A percentile compares a stretch with the other conserved stretches of the same genome.
These are phyloP conservation scores for Geoglossum glabrum DNA, from an alignment of 495 filamentous ascomycete genomes.

Conservation along the genomic window DNA sequence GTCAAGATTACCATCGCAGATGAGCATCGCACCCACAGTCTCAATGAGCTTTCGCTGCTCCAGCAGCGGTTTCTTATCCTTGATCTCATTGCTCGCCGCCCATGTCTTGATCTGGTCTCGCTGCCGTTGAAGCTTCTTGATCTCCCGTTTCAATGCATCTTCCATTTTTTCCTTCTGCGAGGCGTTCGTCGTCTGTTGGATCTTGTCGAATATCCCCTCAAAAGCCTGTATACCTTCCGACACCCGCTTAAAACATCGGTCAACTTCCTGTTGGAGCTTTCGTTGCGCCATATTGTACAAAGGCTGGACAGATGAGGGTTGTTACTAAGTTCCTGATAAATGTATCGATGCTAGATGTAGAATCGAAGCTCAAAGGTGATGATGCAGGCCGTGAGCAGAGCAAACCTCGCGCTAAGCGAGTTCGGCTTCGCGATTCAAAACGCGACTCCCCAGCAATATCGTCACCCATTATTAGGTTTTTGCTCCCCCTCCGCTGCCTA, in stretches of 20 bases:
- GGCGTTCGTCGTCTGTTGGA: conserved; percentile 68
- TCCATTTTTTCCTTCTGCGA: conserved; percentile 97
- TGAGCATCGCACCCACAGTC: conserved; percentile 37
- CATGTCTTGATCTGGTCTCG: conserved; percentile 98
- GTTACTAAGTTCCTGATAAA: neutral
- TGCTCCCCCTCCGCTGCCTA: too few relatives aligned
- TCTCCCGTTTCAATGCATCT: conserved; percentile 92
- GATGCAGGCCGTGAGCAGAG: neutral
- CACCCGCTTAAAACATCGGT: conserved; percentile 97
- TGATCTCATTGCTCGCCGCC: conserved; percentile 93
- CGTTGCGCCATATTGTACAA: conserved; percentile 60
- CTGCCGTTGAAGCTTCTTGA: conserved; percentile 96
- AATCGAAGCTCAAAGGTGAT: neutral
- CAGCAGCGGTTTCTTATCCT: conserved; percentile 86
- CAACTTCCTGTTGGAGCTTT: conserved; percentile 91
- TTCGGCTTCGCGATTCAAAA: too few relatives aligned
- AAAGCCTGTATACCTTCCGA: conserved; percentile 81
- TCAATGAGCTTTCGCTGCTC: conserved; percentile 91
- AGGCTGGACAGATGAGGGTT: neutral
- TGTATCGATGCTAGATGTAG: neutral
- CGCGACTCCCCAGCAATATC: neutral
- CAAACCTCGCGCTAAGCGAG: neutral
- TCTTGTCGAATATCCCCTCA: conserved; percentile 88
- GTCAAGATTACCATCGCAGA: neutral
- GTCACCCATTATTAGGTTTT: too few relatives aligned